Percentiles rank a stretch among this genome's conserved stretches.
Conservation (phyloP, 1,284 basidiomycete genomes). For the Trametes sp. region DNA sequence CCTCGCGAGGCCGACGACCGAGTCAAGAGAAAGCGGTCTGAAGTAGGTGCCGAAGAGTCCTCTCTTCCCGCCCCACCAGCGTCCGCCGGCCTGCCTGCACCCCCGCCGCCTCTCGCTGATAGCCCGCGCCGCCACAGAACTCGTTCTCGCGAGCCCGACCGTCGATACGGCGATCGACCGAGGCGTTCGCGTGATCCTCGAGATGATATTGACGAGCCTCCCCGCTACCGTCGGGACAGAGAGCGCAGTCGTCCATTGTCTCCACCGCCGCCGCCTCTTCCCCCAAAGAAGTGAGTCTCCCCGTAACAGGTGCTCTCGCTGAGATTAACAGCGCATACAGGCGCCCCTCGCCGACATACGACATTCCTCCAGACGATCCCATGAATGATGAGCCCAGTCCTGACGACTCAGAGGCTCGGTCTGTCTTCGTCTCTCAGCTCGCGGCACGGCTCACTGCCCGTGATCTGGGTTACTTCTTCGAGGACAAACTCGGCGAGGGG, state of each 20-base stretch:
- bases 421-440: conserved; percentile 98
- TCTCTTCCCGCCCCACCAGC: conserved; percentile 47
- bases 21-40: conserved; percentile 64
- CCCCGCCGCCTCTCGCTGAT: conserved; percentile 53
- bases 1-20: conserved; percentile 56
- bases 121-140: conserved; percentile 63
- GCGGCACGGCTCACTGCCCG: conserved; percentile 94
- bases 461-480: conserved; percentile 98
- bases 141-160: conserved; percentile 60
- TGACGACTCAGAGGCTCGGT: conserved; percentile 94
- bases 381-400: conserved; percentile 82
- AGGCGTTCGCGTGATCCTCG: conserved; percentile 56
- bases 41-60: conserved; percentile 50
- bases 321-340: conserved; percentile 43
- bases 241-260: conserved; percentile 29
- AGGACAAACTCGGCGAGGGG: conserved; percentile 93
- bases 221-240: conserved; percentile 49
- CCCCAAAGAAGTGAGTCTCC: conserved; percentile 20
- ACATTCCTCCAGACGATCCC: conserved; percentile 64
- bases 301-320: neutral
- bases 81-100: conserved; percentile 47
- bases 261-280: conserved; percentile 18
- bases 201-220: conserved; percentile 66
- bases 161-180: conserved; percentile 56
- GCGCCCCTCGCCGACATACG: conserved; percentile 78